Percentiles rank a stretch among this genome's conserved stretches.
These are phyloP conservation scores for Aureobasidium vineae DNA, from an alignment of 2,329 filamentous ascomycete genomes.

Conservation along the genomic window DNA sequence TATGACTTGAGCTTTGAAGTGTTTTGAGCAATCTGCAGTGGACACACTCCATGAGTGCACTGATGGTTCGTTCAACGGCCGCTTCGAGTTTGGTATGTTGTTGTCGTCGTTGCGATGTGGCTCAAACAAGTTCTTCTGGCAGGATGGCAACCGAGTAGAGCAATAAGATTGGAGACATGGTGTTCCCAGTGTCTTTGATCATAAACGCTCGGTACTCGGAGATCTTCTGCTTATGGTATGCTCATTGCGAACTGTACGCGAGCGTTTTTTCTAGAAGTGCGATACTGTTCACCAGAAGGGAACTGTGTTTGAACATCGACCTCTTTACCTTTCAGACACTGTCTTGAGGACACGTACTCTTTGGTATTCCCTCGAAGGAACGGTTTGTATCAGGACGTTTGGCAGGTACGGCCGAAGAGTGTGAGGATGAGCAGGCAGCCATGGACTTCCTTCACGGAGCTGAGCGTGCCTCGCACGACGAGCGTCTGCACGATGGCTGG, in stretches of 20 bases:
- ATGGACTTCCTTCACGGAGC: neutral
- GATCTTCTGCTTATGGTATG: constrained; percentile 3
- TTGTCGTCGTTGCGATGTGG: neutral
- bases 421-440: neutral
- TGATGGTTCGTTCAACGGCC: constrained; percentile 15
- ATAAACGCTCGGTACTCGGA: neutral
- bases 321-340: constrained; percentile 6
- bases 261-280: neutral
- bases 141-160: neutral
- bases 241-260: neutral
- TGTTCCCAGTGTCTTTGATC: neutral
- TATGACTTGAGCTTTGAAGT: neutral
- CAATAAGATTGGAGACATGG: constrained; percentile 16
- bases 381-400: neutral
- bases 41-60: constrained; percentile 9
- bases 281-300: neutral
- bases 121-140: constrained; percentile 21
- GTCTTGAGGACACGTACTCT: neutral
- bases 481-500: neutral
- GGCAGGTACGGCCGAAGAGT: neutral
- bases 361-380: neutral
- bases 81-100: neutral
- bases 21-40: neutral
- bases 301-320: neutral
- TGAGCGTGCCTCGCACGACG: neutral